phyloP scores from a whole-genome alignment of 305 asterid species.

The Caryopteris hybrid region DNA sequence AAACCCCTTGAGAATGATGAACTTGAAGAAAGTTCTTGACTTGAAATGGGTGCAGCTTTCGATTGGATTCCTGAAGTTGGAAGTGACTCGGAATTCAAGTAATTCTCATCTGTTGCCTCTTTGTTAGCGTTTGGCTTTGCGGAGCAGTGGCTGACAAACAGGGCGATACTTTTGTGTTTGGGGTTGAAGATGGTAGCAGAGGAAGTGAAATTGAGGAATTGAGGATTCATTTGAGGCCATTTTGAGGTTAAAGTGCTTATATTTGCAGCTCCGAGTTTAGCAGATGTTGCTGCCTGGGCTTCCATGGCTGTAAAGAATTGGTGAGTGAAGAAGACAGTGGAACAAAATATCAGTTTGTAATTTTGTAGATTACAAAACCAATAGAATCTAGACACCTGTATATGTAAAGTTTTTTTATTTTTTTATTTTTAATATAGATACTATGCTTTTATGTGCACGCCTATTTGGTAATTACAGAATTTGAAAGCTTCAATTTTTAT shows the following conservation, averaged over 20 bases:
- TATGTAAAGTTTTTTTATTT: too few relatives aligned
- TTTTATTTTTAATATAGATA: too few relatives aligned
- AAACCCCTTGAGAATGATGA: conserved; percentile 59
- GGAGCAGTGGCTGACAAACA: conserved; percentile 40
- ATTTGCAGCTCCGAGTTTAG: conserved; percentile 16
- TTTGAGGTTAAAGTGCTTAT: conserved; percentile 26
- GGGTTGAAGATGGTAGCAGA: conserved; percentile 7
- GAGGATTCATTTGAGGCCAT: conserved; percentile 31
- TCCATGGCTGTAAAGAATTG: conserved; percentile 33
- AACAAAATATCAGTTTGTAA: not conserved
- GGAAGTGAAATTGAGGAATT: conserved; percentile 18
- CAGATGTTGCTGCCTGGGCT: conserved; percentile 26
- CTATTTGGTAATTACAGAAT: too few relatives aligned
- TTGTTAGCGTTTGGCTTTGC: conserved; percentile 48
- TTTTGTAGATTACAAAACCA: not conserved
- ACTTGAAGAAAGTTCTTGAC: conserved; percentile 23
- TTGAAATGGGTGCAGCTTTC: conserved; percentile 22
- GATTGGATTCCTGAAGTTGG: conserved; percentile 31
- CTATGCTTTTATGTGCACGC: too few relatives aligned
- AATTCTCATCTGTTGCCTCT: conserved; percentile 32
- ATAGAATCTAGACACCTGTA: conserved; percentile 11
- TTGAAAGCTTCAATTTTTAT: too few relatives aligned
- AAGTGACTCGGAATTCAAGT: conserved; percentile 5
- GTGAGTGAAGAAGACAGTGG: conserved; percentile 1
- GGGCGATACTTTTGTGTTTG: conserved; percentile 20